phyloP scores from a whole-genome alignment of 1,139 yeast species.

The Ogataea hybrid region DNA sequence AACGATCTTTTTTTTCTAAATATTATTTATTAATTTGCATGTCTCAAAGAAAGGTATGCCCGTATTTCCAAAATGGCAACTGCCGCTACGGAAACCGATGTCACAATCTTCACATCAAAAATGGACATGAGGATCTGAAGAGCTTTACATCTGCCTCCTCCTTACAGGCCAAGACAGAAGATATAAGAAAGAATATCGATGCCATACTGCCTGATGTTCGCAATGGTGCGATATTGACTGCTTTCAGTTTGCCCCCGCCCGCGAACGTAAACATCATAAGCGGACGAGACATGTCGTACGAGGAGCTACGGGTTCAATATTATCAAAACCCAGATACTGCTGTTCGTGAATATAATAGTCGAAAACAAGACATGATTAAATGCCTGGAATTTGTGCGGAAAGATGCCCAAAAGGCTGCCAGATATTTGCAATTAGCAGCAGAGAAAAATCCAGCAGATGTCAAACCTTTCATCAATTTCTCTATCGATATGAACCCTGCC shows the following conservation, averaged over 20 bases:
- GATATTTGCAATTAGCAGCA: slow-evolving; percentile 53
- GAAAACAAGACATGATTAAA: slow-evolving; percentile 47
- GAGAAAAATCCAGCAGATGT: slow-evolving; percentile 32
- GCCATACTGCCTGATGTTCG: slow-evolving; percentile 11
- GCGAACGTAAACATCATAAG: slow-evolving; percentile 43
- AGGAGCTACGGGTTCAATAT: slow-evolving; percentile 51
- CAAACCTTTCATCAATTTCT: slow-evolving; percentile 41
- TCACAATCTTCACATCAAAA: slow-evolving; percentile 30
- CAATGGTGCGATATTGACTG: slow-evolving; percentile 30
- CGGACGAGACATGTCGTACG: slow-evolving; percentile 56
- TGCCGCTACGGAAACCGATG: slow-evolving; percentile 39
- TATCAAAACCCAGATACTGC: slow-evolving; percentile 44
- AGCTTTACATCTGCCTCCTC: slow-evolving; percentile 15
- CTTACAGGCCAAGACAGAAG: slow-evolving; percentile 23
- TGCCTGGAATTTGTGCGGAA: slow-evolving; percentile 40
- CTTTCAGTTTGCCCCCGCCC: slow-evolving; percentile 39
- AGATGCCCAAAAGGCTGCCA: slow-evolving; percentile 50
- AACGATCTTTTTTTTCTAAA: no score
- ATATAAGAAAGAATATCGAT: slow-evolving; percentile 32
- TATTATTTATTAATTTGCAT: no score
- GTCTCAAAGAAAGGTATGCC: slow-evolving; percentile 31
- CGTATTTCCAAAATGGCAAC: slow-evolving; percentile 38
- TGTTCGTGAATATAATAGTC: slow-evolving; percentile 39
- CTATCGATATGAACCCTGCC: slow-evolving; percentile 27
- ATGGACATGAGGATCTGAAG: slow-evolving; percentile 14